phyloP scores from a whole-genome alignment of 2,329 filamentous ascomycete genomes.

The Fonsecaea pedrosoi region DNA sequence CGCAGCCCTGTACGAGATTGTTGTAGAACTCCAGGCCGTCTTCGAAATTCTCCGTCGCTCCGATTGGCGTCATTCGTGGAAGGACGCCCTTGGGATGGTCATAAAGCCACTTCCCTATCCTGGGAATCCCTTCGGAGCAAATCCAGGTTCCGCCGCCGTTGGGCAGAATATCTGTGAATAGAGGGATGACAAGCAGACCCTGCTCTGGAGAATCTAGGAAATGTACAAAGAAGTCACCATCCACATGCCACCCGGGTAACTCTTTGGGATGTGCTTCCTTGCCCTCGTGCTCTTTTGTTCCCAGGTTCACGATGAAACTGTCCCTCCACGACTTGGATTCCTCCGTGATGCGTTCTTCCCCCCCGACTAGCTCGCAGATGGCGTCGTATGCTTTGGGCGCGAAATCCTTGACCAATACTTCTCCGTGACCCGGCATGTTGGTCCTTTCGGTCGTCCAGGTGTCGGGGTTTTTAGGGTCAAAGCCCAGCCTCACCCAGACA shows the following conservation, averaged over 20 bases:
- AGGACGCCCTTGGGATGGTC: constrained; percentile 70
- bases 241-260: constrained; percentile 69
- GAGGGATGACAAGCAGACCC: constrained; percentile 69
- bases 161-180: constrained; percentile 68
- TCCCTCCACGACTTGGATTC: constrained; percentile 66
- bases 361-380: constrained; percentile 71
- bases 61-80: constrained; percentile 63
- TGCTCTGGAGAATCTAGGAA: constrained; percentile 75
- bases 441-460: constrained; percentile 69
- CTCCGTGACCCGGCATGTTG: constrained; percentile 69
- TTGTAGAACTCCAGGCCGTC: constrained; percentile 48
- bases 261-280: constrained; percentile 59
- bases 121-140: constrained; percentile 60
- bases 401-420: constrained; percentile 61
- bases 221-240: constrained; percentile 75
- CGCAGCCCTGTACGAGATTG: constrained; percentile 49
- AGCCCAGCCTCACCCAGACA: constrained; percentile 70
- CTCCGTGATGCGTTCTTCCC: constrained; percentile 60
- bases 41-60: constrained; percentile 8
- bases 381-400: constrained; percentile 71
- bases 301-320: constrained; percentile 73
- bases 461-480: constrained; percentile 66
- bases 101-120: constrained; percentile 46
- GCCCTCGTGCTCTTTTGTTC: constrained; percentile 60
- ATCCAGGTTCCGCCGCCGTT: constrained; percentile 70